Percentiles rank a stretch among this genome's conserved stretches.
Evolutionary conservation across 495 filamentous ascomycete species (phyloP).

Genomic region (Paragyromitra xinjiangensis): DNA sequence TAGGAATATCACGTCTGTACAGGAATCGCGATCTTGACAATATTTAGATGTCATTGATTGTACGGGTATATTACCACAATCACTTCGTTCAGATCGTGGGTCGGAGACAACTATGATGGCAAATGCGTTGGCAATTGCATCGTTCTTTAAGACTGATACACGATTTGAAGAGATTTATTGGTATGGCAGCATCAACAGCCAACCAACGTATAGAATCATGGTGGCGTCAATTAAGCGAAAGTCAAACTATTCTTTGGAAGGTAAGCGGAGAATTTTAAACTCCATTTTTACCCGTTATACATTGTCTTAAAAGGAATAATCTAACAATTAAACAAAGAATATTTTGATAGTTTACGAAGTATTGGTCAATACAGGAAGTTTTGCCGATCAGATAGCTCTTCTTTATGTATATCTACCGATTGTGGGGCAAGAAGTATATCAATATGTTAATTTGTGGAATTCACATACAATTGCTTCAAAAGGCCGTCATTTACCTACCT

Average conservation of each 20-base stretch:
- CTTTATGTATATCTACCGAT: constrained; percentile 13
- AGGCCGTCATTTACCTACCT: neutral
- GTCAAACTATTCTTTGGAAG: constrained; percentile 20
- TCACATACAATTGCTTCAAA: constrained; percentile 7
- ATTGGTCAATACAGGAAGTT: constrained; percentile 8
- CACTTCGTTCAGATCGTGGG: constrained; percentile 9
- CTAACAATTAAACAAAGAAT: neutral
- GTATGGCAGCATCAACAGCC: neutral
- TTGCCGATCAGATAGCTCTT: constrained; percentile 1
- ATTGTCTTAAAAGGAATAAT: too few species aligned
- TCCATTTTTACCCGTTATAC: too few species aligned
- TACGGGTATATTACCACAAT: constrained; percentile 6
- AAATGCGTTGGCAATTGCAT: constrained; percentile 14
- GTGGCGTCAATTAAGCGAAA: constrained; percentile 16
- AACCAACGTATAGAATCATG: constrained; percentile 15
- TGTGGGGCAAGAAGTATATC: neutral
- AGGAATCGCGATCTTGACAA: neutral
- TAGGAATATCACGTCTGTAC: neutral
- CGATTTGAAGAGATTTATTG: constrained; percentile 15
- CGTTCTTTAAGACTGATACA: neutral
- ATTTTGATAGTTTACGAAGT: neutral
- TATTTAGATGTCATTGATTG: neutral
- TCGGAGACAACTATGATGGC: constrained; percentile 31
- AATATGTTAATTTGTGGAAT: constrained; percentile 4
- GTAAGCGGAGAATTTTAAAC: neutral